A percentile compares a stretch with the other conserved stretches of the same genome.
Evolutionary conservation across 805 yeast species (phyloP).

Genomic region (Zygosaccharomyces bisporus): DNA sequence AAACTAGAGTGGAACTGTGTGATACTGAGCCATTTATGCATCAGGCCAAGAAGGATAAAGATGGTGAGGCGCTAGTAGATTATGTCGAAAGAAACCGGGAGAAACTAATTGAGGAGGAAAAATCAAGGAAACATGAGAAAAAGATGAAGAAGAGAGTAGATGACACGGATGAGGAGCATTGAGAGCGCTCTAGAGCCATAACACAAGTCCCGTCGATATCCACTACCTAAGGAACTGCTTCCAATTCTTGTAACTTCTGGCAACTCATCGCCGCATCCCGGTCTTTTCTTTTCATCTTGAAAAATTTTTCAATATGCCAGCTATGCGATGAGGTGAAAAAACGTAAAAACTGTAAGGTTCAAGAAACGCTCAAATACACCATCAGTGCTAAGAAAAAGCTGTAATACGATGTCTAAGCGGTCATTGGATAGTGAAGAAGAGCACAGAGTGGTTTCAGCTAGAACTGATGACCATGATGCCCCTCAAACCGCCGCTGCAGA

Average conservation of each 20-base stretch:
- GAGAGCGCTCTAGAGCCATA: too few species aligned
- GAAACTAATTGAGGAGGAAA: slow-evolving; percentile 25
- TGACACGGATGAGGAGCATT: slow-evolving; percentile 6
- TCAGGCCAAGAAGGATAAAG: slow-evolving; percentile 32
- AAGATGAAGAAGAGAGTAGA: slow-evolving; percentile 19
- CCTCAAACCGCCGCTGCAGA: slow-evolving; percentile 27
- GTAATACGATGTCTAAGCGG: slow-evolving; percentile 49
- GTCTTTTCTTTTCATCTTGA: slow-evolving; percentile 9
- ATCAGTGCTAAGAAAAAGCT: slow-evolving; percentile 1
- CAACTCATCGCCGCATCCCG: background rate
- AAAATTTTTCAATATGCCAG: slow-evolving; percentile 19
- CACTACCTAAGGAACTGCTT: background rate
- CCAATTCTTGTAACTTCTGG: background rate
- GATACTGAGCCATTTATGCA: slow-evolving; percentile 32
- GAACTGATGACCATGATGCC: slow-evolving; percentile 30
- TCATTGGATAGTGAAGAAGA: slow-evolving; percentile 39
- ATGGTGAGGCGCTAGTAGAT: slow-evolving; percentile 24
- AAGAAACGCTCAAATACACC: slow-evolving; percentile 1
- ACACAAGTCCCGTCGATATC: too few species aligned
- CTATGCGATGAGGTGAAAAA: slow-evolving; percentile 21
- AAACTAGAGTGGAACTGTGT: slow-evolving; percentile 55
- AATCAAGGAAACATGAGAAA: slow-evolving; percentile 19
- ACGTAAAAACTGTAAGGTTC: background rate
- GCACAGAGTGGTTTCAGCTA: slow-evolving; percentile 41
- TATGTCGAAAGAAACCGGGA: slow-evolving; percentile 21